Evolutionary conservation across 2,329 filamentous ascomycete genomes (phyloP).

Genomic region (Xylariaceae sp.): DNA sequence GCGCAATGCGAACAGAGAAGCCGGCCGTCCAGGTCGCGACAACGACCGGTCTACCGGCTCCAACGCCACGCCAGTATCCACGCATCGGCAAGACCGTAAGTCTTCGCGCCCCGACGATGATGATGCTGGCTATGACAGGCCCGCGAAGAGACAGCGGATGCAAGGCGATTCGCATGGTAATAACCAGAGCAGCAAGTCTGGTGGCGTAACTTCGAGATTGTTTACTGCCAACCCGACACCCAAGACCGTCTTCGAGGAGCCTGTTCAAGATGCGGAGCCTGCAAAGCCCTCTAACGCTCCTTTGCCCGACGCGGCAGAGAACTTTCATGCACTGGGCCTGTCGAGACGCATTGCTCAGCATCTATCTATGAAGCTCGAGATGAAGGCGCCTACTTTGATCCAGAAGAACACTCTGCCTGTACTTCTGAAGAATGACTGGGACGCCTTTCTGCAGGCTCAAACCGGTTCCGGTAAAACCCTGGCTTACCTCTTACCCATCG

Average conservation of each 20-base stretch:
- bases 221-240: constrained; percentile 85
- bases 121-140: constrained; percentile 28
- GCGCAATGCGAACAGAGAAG: constrained; percentile 45
- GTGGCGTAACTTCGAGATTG: constrained; percentile 72
- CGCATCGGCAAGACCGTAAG: constrained; percentile 23
- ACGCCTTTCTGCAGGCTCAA: constrained; percentile 95
- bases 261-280: constrained; percentile 45
- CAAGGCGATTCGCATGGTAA: constrained; percentile 13
- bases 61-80: constrained; percentile 31
- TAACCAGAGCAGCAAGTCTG: constrained; percentile 23
- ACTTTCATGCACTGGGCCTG: constrained; percentile 80
- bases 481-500: constrained; percentile 88
- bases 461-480: constrained; percentile 97
- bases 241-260: constrained; percentile 54
- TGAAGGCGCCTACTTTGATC: constrained; percentile 90
- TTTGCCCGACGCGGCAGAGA: constrained; percentile 73
- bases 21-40: constrained; percentile 16
- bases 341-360: constrained; percentile 76
- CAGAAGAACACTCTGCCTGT: constrained; percentile 85
- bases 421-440: constrained; percentile 71
- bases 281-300: constrained; percentile 86
- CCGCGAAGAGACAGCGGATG: constrained; percentile 44
- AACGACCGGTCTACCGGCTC: constrained; percentile 21
- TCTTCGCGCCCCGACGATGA: constrained; percentile 19
- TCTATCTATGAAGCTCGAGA: constrained; percentile 74